These are phyloP conservation scores for Auricularia cornea DNA, from an alignment of 768 basidiomycete genomes.

Conservation along the genomic window DNA sequence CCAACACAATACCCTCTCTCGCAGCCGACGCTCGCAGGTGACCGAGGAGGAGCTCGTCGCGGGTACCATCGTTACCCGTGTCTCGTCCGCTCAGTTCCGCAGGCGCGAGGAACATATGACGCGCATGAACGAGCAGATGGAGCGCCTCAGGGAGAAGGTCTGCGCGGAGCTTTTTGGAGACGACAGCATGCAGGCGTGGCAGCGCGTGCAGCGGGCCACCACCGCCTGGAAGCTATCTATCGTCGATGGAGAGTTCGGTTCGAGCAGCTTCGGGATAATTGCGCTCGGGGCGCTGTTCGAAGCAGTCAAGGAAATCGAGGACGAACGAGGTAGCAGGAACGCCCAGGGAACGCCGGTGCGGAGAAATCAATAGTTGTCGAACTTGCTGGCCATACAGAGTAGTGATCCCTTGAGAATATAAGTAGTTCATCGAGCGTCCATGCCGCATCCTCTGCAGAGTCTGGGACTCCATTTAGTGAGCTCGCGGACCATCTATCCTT, in stretches of 20 bases:
- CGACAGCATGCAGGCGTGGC: constrained; percentile 28
- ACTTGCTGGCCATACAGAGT: too few relatives aligned
- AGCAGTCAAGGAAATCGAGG: constrained; percentile 21
- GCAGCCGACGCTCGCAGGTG: constrained; percentile 32
- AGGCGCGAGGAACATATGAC: constrained; percentile 42
- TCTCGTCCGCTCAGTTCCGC: constrained; percentile 41
- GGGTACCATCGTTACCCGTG: constrained; percentile 57
- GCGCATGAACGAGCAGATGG: constrained; percentile 47
- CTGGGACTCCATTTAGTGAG: too few relatives aligned
- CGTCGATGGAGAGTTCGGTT: constrained; percentile 36
- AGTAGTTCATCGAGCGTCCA: too few relatives aligned
- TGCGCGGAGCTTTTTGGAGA: constrained; percentile 32
- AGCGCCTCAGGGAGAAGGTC: constrained; percentile 40
- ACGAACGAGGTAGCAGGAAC: too few relatives aligned
- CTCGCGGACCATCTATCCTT: too few relatives aligned
- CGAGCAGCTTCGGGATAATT: constrained; percentile 55
- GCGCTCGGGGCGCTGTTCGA: constrained; percentile 53
- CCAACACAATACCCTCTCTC: constrained; percentile 37
- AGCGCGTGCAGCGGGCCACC: constrained; percentile 40
- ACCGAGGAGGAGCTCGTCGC: constrained; percentile 58
- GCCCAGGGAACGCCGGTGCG: too few relatives aligned
- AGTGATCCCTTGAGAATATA: too few relatives aligned
- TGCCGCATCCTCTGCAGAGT: too few relatives aligned
- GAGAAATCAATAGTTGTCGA: too few relatives aligned
- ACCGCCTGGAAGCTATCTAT: constrained; percentile 44